Percentiles rank a stretch among this genome's conserved stretches.
These are phyloP conservation scores for Penicillium maclennaniae DNA, from an alignment of 495 filamentous ascomycete genomes.

Conservation along the genomic window DNA sequence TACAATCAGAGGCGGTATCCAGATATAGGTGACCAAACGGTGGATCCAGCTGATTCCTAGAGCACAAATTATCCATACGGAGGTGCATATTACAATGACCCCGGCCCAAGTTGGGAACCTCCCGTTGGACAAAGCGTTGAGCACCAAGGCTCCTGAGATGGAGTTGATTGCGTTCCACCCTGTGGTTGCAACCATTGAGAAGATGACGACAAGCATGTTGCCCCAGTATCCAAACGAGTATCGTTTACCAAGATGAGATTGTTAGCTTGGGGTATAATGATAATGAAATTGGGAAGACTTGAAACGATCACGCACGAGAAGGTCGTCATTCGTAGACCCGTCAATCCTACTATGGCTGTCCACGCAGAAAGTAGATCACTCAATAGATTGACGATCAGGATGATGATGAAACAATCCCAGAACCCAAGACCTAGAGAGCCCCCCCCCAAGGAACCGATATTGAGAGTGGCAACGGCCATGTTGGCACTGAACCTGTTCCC, in stretches of 20 bases:
- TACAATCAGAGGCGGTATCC: constrained; percentile 36
- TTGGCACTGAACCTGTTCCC: constrained; percentile 53
- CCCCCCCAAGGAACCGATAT: constrained; percentile 54
- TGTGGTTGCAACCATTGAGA: constrained; percentile 28
- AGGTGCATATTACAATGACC: constrained; percentile 25
- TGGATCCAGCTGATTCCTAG: constrained; percentile 28
- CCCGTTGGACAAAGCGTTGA: constrained; percentile 24
- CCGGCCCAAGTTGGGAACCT: constrained; percentile 25
- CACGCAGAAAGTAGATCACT: constrained; percentile 34
- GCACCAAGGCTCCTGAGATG: constrained; percentile 23
- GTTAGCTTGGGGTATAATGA: background rate
- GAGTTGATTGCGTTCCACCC: constrained; percentile 31
- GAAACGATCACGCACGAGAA: constrained; percentile 26
- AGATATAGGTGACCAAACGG: constrained; percentile 25
- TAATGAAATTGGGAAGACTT: background rate
- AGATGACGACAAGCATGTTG: constrained; percentile 26
- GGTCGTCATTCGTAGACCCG: constrained; percentile 37
- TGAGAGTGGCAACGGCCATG: constrained; percentile 63
- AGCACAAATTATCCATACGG: constrained; percentile 22
- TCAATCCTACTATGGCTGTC: constrained; percentile 35
- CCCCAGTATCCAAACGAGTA: constrained; percentile 32
- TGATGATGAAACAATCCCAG: constrained; percentile 61
- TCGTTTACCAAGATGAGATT: constrained; percentile 5
- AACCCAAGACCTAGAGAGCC: constrained; percentile 28
- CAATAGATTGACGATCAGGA: constrained; percentile 56